Base-by-base conservation (phyloP, 192 early-diverging fungal genomes). In the Podila minutissima region DNA sequence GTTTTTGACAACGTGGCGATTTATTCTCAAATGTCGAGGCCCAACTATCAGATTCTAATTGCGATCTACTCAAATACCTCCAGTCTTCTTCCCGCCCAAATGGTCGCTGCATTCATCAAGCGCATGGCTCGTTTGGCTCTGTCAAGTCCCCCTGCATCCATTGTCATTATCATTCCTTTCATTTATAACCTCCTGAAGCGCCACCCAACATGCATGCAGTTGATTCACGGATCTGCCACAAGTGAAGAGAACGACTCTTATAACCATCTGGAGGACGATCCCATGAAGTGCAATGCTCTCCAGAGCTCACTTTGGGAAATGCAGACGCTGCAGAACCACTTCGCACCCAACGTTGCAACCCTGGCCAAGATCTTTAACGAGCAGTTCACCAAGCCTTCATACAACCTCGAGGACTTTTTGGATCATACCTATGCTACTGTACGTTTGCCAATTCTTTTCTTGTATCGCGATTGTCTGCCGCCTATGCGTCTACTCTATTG, bases 281-380 rank as follows among this genome's bases (percentile, higher is more conserved):
- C 95, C 5, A 91, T 92, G 62, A 92, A 96, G 69, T 92, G 87
- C 68, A 76, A 84, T 24, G 97, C 97, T 1, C 65, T 96, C 11
- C 89, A 95, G 58, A 95, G 93, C 68, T 97, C 94, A 29, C 82
- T 99, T 58, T 99, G 98, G 98, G 98, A 99, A 72, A 58, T 99
- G n/a, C 84, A 94, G 85, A 92, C 93, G 1, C 82, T 99, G 29
- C 90, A 93, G 74, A 86, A 89, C 38, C 98, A 99, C 67, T 97
- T 97, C 73, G 91, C 93, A 24, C 94, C 92, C 55, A 93, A 92
- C 71, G 94, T 99, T 6, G 88, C 95, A 0, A 93, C 93, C 0
- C 77, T 99, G 59, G 96, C 95, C 20, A 88, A 89, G 58, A 89
- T 96, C 9, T 98, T 98, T 60, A 86, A 89, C 77, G 94, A 98